Conservation (phyloP, 2,329 filamentous ascomycete genomes). For the Sporothrix variecibatus region DNA sequence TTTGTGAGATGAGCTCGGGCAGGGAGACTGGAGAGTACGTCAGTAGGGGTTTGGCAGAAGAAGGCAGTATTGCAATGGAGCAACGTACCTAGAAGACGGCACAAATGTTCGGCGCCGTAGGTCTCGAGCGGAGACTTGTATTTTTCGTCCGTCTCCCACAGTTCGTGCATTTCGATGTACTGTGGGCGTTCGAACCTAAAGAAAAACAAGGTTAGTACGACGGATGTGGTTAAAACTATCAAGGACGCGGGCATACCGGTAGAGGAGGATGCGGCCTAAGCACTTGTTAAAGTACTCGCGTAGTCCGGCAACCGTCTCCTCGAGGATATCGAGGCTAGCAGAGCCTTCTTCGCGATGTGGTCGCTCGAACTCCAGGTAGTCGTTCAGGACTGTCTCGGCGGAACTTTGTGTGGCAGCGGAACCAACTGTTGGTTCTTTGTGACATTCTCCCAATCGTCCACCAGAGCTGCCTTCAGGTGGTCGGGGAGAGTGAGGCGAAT, state of each 20-base stretch:
- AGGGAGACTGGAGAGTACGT: conserved; percentile 66
- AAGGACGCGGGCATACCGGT: conserved; percentile 53
- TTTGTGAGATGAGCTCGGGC: conserved; percentile 92
- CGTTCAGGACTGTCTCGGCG: conserved; percentile 74
- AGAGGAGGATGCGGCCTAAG: conserved; percentile 84
- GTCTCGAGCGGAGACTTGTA: conserved; percentile 74
- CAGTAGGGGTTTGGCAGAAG: neutral
- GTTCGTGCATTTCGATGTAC: conserved; percentile 74
- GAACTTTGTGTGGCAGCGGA: conserved; percentile 73
- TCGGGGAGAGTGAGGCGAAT: conserved; percentile 87
- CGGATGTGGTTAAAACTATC: neutral
- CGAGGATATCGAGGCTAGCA: conserved; percentile 79
- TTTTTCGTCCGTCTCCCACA: conserved; percentile 59
- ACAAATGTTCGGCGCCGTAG: conserved; percentile 90
- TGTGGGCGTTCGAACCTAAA: conserved; percentile 84
- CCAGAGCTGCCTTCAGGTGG: conserved; percentile 84
- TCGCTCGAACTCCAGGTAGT: conserved; percentile 73
- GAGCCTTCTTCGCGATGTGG: conserved; percentile 65
- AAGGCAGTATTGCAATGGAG: neutral
- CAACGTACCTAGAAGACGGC: conserved; percentile 77
- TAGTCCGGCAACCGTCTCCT: conserved; percentile 83
- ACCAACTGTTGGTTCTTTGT: conserved; percentile 94
- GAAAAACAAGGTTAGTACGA: neutral
- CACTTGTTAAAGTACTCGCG: conserved; percentile 93
- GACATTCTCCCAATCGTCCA: conserved; percentile 98